Evolutionary conservation across 768 basidiomycete genomes (phyloP).

Genomic region (Xerocomellus dryophilus): DNA sequence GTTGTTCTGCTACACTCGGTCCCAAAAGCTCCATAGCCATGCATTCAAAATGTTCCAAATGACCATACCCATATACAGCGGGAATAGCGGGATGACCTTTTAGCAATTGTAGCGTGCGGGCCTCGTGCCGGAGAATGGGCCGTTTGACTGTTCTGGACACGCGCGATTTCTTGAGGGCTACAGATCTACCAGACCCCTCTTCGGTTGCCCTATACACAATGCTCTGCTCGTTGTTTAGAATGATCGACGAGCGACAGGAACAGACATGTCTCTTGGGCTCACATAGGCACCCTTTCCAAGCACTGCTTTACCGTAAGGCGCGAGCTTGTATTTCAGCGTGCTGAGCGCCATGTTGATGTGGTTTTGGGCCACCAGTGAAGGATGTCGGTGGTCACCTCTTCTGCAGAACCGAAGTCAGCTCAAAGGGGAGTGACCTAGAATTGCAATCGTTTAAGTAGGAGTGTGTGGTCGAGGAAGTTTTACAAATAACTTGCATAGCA

Average conservation of each 20-base stretch:
- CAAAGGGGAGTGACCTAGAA: no score
- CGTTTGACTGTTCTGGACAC: not conserved
- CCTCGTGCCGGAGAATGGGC: not conserved
- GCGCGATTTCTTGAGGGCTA: not conserved
- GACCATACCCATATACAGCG: not conserved
- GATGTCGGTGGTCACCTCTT: no score
- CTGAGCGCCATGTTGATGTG: no score
- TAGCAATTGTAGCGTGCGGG: not conserved
- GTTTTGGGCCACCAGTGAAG: no score
- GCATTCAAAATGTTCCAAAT: constrained; percentile 1
- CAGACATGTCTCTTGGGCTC: not conserved
- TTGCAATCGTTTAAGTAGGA: no score
- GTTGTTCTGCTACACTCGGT: not conserved
- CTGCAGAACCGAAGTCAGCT: no score
- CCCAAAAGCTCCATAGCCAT: not conserved
- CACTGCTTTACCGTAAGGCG: not conserved
- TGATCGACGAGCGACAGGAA: not conserved
- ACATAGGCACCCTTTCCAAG: constrained; percentile 1
- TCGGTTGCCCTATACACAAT: constrained; percentile 1
- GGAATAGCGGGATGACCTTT: not conserved
- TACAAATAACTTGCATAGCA: no score
- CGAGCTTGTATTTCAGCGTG: not conserved
- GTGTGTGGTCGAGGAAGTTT: no score
- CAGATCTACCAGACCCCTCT: not conserved
- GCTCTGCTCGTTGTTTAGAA: not conserved